Conservation (phyloP, 2,329 filamentous ascomycete species). For the Trichoderma simmonsii region DNA sequence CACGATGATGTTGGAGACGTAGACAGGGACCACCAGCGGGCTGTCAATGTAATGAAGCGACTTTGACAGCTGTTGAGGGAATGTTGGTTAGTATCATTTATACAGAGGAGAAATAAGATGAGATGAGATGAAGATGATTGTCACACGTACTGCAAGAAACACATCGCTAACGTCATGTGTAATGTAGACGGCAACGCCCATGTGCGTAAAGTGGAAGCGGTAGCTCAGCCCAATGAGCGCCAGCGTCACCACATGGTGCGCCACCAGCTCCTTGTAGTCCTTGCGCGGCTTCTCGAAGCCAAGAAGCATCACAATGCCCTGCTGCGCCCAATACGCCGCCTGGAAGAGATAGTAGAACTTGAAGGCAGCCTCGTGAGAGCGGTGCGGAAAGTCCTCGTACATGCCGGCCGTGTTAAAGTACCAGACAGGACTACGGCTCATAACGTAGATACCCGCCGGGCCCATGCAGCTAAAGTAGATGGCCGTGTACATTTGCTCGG, state of each 20-base stretch:
- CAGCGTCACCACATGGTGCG: slow-evolving; percentile 85
- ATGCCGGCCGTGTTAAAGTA: slow-evolving; percentile 88
- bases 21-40: slow-evolving; percentile 73
- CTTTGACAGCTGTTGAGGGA: slow-evolving; percentile 59
- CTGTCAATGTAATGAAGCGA: slow-evolving; percentile 84
- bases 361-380: slow-evolving; percentile 72
- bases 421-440: slow-evolving; percentile 83
- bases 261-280: slow-evolving; percentile 88
- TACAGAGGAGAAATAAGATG: background rate
- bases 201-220: slow-evolving; percentile 92
- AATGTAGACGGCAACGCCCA: slow-evolving; percentile 88
- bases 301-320: slow-evolving; percentile 79
- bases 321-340: slow-evolving; percentile 90
- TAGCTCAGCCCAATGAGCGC: slow-evolving; percentile 80
- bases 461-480: slow-evolving; percentile 82
- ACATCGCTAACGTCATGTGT: slow-evolving; percentile 93
- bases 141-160: slow-evolving; percentile 67
- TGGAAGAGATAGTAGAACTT: slow-evolving; percentile 95
- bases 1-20: slow-evolving; percentile 70
- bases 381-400: slow-evolving; percentile 84
- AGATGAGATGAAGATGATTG: background rate
- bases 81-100: background rate
- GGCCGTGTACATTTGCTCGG: slow-evolving; percentile 92
- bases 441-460: slow-evolving; percentile 80
- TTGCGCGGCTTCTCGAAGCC: slow-evolving; percentile 88